A percentile compares a stretch with the other conserved stretches of the same genome.
These are phyloP conservation scores for Fremontodendron californicum DNA, from an alignment of 345 rosid genomes.

Conservation along the genomic window DNA sequence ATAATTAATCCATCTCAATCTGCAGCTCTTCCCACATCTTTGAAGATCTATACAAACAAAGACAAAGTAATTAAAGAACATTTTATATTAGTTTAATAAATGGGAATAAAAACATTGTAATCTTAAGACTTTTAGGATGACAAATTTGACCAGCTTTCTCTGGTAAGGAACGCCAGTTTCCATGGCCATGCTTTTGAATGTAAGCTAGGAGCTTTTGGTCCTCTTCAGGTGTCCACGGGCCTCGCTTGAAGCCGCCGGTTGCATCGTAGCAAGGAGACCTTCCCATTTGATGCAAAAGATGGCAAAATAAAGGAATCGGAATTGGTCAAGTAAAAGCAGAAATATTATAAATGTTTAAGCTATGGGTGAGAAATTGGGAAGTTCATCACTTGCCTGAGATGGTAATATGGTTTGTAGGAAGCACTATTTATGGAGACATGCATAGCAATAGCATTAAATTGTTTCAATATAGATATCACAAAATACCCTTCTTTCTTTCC, in stretches of 20 bases:
- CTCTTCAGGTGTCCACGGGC: slow-evolving; percentile 72
- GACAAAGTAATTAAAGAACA: background rate
- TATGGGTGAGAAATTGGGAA: background rate
- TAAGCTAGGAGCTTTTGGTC: slow-evolving; percentile 71
- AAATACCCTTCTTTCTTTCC: background rate
- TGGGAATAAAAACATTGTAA: background rate
- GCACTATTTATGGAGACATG: background rate
- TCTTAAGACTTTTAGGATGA: background rate
- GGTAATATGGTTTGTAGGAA: background rate
- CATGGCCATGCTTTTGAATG: slow-evolving; percentile 3
- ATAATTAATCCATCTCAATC: slow-evolving; percentile 26
- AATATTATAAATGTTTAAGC: background rate
- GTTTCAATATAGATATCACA: background rate
- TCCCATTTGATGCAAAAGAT: slow-evolving; percentile 9
- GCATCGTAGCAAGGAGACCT: background rate
- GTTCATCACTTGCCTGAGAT: background rate
- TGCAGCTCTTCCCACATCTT: background rate
- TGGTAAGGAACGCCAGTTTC: background rate
- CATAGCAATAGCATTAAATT: background rate
- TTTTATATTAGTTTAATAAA: too few species aligned
- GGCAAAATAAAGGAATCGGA: background rate
- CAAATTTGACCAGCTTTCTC: background rate
- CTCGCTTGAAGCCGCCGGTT: slow-evolving; percentile 1
- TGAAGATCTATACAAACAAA: background rate
- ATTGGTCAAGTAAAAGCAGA: background rate